Conservation (phyloP, 1,284 basidiomycete species). For the Cryptococcus maquisensis region DNA sequence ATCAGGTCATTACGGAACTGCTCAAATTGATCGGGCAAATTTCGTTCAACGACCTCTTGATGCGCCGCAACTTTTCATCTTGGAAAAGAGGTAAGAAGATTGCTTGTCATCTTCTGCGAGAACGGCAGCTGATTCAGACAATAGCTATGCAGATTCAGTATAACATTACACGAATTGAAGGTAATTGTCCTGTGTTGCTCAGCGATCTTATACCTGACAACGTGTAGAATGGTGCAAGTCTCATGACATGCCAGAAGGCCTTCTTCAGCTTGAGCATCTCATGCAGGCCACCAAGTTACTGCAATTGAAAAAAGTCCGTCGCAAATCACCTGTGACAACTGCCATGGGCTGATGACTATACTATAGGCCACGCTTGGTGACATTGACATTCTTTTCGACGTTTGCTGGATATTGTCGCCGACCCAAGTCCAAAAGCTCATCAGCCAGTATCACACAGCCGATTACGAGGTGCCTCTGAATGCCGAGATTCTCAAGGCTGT, state of each 20-base stretch:
- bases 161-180: conserved; percentile 94
- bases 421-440: conserved; percentile 99
- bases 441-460: conserved; percentile 96
- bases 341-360: background rate
- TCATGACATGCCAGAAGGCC: conserved; percentile 98
- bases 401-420: conserved; percentile 99
- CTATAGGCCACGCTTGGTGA: conserved; percentile 77
- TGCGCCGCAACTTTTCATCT: conserved; percentile 98
- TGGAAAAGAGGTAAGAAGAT: conserved; percentile 86
- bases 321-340: background rate
- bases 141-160: conserved; percentile 99
- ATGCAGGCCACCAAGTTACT: conserved; percentile 99
- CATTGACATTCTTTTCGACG: conserved; percentile 98
- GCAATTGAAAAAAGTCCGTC: conserved; percentile 88
- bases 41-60: conserved; percentile 96
- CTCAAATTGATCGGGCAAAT: conserved; percentile 95
- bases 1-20: conserved; percentile 94
- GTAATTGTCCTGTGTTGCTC: conserved; percentile 12
- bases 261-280: conserved; percentile 93
- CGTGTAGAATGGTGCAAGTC: conserved; percentile 70
- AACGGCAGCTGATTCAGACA: background rate
- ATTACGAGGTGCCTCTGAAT: conserved; percentile 86
- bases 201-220: background rate
- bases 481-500: conserved; percentile 96
- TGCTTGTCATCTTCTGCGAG: background rate